Conservation (phyloP, 2,329 filamentous ascomycete species). For the Fusarium cyanostomum region DNA sequence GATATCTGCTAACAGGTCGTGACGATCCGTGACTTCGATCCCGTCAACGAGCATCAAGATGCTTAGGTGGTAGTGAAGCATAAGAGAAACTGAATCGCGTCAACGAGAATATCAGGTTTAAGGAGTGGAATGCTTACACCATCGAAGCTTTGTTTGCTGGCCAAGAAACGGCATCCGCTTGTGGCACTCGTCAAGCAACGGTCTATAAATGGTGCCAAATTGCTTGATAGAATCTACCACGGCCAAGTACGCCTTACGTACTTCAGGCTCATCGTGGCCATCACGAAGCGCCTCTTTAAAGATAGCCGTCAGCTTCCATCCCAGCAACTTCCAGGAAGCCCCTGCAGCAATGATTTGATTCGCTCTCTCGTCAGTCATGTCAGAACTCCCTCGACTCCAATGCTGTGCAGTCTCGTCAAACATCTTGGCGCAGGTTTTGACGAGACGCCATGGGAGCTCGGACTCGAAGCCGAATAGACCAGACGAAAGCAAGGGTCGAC, state of each 20-base stretch:
- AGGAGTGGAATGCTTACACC: slow-evolving; percentile 38
- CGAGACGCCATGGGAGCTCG: slow-evolving; percentile 44
- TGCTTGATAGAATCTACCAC: slow-evolving; percentile 42
- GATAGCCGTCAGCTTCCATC: slow-evolving; percentile 46
- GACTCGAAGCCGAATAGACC: slow-evolving; percentile 48
- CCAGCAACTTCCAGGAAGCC: slow-evolving; percentile 45
- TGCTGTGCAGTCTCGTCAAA: slow-evolving; percentile 41
- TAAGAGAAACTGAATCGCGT: slow-evolving; percentile 41
- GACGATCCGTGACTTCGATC: slow-evolving; percentile 43
- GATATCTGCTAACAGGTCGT: slow-evolving; percentile 40
- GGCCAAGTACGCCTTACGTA: slow-evolving; percentile 38
- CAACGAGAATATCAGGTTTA: neutral
- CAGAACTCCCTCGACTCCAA: slow-evolving; percentile 40
- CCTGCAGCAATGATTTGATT: slow-evolving; percentile 45
- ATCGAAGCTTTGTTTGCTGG: slow-evolving; percentile 45
- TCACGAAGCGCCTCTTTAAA: slow-evolving; percentile 48
- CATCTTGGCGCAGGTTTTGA: slow-evolving; percentile 43
- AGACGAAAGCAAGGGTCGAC: slow-evolving; percentile 51
- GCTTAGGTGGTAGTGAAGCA: slow-evolving; percentile 48
- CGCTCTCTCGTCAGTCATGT: slow-evolving; percentile 46
- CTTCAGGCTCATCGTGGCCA: slow-evolving; percentile 45
- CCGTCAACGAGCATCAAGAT: slow-evolving; percentile 46
- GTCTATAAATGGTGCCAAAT: slow-evolving; percentile 43
- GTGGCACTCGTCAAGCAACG: slow-evolving; percentile 44
- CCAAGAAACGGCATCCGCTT: slow-evolving; percentile 45